Percentiles rank a stretch among this genome's conserved stretches.
These are phyloP conservation scores for Neopestalotiopsis rosae DNA, from an alignment of 2,329 filamentous ascomycete species.

Conservation along the genomic window DNA sequence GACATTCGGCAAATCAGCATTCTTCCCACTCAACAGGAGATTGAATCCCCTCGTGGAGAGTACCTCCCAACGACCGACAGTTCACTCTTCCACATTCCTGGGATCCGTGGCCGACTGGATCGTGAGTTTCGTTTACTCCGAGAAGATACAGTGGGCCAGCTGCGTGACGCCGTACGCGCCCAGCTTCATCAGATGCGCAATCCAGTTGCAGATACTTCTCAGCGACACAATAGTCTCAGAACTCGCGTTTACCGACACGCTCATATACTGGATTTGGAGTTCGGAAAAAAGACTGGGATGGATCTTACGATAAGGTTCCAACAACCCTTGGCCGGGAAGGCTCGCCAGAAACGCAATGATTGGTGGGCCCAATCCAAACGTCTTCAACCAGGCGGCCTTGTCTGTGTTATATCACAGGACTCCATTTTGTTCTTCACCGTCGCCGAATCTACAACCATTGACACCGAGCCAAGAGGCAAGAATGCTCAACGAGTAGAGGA, in stretches of 20 bases:
- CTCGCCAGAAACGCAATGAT: slow-evolving; percentile 56
- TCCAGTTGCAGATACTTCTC: too few relatives aligned
- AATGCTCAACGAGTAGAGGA: too few relatives aligned
- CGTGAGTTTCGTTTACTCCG: slow-evolving; percentile 61
- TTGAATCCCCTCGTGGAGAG: slow-evolving; percentile 45
- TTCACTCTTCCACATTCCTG: slow-evolving; percentile 46
- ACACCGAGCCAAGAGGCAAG: too few relatives aligned
- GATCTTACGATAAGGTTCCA: not conserved
- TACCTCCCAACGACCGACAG: slow-evolving; percentile 50
- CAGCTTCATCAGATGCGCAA: too few relatives aligned
- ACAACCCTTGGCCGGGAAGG: slow-evolving; percentile 28
- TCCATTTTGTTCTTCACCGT: slow-evolving; percentile 49
- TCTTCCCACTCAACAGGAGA: slow-evolving; percentile 54
- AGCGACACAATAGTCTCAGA: too few relatives aligned
- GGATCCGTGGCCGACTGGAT: slow-evolving; percentile 55
- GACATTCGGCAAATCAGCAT: slow-evolving; percentile 53
- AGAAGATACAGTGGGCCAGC: slow-evolving; percentile 57
- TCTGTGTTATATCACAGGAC: slow-evolving; percentile 51
- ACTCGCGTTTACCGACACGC: too few relatives aligned
- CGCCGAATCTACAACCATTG: too few relatives aligned
- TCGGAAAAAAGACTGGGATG: too few relatives aligned
- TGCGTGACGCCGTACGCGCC: too few relatives aligned
- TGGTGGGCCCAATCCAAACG: too few relatives aligned
- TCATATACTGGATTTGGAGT: too few relatives aligned
- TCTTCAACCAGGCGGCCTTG: slow-evolving; percentile 52